These are phyloP conservation scores for Monosporascus sp. DNA, from an alignment of 2,329 filamentous ascomycete species.

Conservation along the genomic window DNA sequence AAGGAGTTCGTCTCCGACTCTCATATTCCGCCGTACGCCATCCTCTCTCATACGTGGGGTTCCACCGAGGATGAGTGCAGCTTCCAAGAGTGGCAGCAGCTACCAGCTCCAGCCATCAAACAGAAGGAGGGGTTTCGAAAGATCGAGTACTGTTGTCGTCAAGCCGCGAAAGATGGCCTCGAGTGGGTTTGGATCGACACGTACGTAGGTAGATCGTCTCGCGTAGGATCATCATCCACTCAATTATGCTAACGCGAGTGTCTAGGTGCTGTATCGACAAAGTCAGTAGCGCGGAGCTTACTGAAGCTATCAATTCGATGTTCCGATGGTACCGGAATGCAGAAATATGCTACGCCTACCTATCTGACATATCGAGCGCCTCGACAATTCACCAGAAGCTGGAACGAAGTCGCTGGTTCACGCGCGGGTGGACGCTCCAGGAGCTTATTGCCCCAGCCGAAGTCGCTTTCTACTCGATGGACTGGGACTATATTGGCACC, in stretches of 20 bases:
- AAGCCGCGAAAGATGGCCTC: constrained; percentile 11
- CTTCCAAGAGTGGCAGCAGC: constrained; percentile 7
- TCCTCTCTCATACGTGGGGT: constrained; percentile 20
- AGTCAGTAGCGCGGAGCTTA: constrained; percentile 19
- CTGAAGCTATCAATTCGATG: constrained; percentile 18
- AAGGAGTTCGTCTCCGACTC: not conserved
- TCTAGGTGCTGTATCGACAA: constrained; percentile 21
- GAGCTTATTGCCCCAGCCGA: constrained; percentile 17
- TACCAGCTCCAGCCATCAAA: constrained; percentile 1
- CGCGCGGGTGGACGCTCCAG: constrained; percentile 16
- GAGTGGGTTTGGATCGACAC: constrained; percentile 20
- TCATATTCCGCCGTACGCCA: constrained; percentile 11
- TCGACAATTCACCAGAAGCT: constrained; percentile 8
- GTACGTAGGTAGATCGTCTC: constrained; percentile 4
- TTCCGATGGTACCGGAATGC: constrained; percentile 19
- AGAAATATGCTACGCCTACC: constrained; percentile 17
- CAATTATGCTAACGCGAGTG: not conserved
- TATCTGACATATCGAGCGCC: constrained; percentile 9
- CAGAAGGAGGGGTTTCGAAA: constrained; percentile 13
- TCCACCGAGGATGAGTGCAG: constrained; percentile 9
- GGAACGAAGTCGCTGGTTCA: constrained; percentile 6
- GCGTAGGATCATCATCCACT: not conserved
- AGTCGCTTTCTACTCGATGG: constrained; percentile 15
- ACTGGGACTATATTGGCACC: constrained; percentile 14
- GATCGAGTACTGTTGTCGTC: constrained; percentile 14